Evolutionary conservation across 441 rosid species (phyloP).

Genomic region (Adansonia grandidieri): DNA sequence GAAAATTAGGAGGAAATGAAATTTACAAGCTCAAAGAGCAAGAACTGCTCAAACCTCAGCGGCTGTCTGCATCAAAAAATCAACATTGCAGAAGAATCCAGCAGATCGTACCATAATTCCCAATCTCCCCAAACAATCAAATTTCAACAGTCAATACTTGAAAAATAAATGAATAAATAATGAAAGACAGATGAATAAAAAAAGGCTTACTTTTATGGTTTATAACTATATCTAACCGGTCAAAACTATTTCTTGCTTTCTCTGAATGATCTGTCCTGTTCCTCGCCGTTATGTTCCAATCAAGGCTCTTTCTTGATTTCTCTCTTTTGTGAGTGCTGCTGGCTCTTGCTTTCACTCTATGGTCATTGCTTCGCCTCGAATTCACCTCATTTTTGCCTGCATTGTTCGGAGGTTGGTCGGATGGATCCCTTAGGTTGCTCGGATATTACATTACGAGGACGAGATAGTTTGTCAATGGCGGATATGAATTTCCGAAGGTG

Average conservation of each 20-base stretch:
- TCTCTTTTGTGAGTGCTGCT: conserved; percentile 22
- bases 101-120: conserved; percentile 68
- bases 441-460: conserved; percentile 29
- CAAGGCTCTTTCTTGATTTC: conserved; percentile 46
- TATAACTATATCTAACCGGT: conserved; percentile 40
- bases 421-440: conserved; percentile 17
- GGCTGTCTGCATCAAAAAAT: conserved; percentile 54
- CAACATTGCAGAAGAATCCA: conserved; percentile 56
- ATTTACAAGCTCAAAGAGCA: neutral
- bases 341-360: neutral
- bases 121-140: conserved; percentile 45
- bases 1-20: neutral
- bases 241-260: conserved; percentile 59
- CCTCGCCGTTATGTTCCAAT: conserved; percentile 45
- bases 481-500: conserved; percentile 64
- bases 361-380: conserved; percentile 30
- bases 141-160: neutral
- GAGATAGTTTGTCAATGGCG: conserved; percentile 58
- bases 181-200: neutral
- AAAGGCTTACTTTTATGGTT: neutral
- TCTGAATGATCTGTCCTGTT: conserved; percentile 52
- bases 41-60: conserved; percentile 18
- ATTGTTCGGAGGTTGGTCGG: neutral
- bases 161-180: too few relatives aligned
- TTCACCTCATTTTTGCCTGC: conserved; percentile 14